Percentiles rank a stretch among this genome's conserved stretches.
phyloP scores from a whole-genome alignment of 225 moss, liverwort and hornwort genomes.

The Anthoceros angustus region DNA sequence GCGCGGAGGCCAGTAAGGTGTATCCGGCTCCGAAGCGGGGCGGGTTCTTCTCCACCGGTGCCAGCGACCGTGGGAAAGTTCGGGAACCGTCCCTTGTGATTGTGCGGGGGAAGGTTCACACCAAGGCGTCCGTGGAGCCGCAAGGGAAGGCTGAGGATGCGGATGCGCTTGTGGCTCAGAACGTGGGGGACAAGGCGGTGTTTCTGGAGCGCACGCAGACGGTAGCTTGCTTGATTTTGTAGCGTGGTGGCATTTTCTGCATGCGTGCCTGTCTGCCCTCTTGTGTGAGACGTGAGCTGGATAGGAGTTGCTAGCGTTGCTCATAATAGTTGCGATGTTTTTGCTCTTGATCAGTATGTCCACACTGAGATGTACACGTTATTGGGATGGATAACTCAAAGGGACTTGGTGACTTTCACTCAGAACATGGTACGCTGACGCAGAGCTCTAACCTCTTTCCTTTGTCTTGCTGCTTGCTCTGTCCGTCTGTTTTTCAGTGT shows the following conservation, averaged over 20 bases:
- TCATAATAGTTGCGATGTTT: constrained; percentile 21
- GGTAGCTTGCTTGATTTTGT: constrained; percentile 12
- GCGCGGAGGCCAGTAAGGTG: background rate
- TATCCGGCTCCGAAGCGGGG: background rate
- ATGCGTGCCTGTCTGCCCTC: background rate
- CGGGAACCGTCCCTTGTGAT: constrained; percentile 26
- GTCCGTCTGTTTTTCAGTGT: constrained; percentile 44
- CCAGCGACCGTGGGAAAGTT: background rate
- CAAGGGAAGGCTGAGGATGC: constrained; percentile 10
- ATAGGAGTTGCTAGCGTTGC: constrained; percentile 7
- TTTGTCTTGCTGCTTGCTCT: constrained; percentile 15
- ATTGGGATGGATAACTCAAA: constrained; percentile 84
- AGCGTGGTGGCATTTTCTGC: background rate
- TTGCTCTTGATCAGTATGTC: constrained; percentile 55
- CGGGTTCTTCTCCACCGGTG: background rate
- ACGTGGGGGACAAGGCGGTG: constrained; percentile 27
- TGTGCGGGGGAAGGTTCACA: constrained; percentile 51
- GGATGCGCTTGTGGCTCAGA: constrained; percentile 25
- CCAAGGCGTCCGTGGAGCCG: constrained; percentile 18
- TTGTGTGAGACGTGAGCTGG: background rate
- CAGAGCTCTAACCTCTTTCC: constrained; percentile 25
- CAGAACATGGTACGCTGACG: constrained; percentile 55
- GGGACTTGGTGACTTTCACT: constrained; percentile 50
- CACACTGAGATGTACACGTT: constrained; percentile 80
- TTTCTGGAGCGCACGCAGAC: constrained; percentile 59